Evolutionary conservation across 768 basidiomycete genomes (phyloP).

Genomic region (Leccinum olivaceopallidum): DNA sequence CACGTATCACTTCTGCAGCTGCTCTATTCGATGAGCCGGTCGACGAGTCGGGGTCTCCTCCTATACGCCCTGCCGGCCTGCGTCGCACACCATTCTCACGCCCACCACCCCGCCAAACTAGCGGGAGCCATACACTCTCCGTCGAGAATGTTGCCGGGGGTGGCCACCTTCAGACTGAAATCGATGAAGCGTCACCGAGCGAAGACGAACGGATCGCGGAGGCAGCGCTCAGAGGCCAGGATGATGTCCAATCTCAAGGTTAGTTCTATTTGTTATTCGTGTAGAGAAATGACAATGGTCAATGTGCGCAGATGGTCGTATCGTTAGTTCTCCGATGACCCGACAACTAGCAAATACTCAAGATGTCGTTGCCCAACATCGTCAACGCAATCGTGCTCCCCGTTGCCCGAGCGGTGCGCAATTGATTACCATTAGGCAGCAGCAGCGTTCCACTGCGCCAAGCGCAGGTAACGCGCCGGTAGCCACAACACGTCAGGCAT

Average conservation of each 20-base stretch:
- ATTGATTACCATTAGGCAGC: background rate
- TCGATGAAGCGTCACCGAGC: background rate
- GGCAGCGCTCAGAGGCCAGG: background rate
- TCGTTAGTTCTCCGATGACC: background rate
- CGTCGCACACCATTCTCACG: background rate
- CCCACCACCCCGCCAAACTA: background rate
- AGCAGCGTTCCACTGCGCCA: background rate
- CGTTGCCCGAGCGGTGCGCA: background rate
- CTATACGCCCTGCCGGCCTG: background rate
- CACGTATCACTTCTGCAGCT: background rate
- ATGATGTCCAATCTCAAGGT: too few species aligned
- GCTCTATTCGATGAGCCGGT: background rate
- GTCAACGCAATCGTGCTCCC: background rate
- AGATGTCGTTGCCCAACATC: background rate
- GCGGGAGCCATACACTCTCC: background rate
- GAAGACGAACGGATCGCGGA: background rate
- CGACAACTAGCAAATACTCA: background rate
- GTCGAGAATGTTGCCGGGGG: background rate
- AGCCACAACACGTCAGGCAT: background rate
- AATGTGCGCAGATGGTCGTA: background rate
- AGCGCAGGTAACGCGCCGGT: background rate
- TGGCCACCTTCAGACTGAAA: background rate
- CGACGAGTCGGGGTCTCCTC: background rate
- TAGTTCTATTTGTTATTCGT: too few species aligned
- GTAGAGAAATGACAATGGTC: too few species aligned